phyloP scores from a whole-genome alignment of 805 yeast genomes.

The Lipomyces yamanashiensis region DNA sequence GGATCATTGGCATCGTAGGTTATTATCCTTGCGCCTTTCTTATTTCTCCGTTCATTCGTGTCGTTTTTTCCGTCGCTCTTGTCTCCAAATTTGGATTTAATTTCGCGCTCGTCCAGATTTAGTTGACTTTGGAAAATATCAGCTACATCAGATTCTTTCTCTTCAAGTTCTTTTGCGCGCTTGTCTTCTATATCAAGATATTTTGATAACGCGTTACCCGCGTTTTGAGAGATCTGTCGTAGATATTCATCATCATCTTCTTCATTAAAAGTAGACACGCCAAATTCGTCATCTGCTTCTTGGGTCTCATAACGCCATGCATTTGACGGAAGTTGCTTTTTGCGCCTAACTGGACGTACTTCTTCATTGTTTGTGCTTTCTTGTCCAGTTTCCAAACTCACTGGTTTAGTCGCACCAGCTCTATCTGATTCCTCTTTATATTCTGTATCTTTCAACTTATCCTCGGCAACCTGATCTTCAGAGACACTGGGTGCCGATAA shows the following conservation, averaged over 20 bases:
- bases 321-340: slow-evolving; percentile 31
- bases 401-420: not conserved
- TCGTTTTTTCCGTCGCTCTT: not conserved
- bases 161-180: slow-evolving; percentile 5
- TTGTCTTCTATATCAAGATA: slow-evolving; percentile 18
- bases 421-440: not conserved
- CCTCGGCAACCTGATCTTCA: slow-evolving; percentile 1
- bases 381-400: not conserved
- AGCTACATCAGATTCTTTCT: slow-evolving; percentile 5
- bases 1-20: slow-evolving; percentile 27
- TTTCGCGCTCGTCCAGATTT: not conserved
- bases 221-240: slow-evolving; percentile 14
- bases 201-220: slow-evolving; percentile 24
- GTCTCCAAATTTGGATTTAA: not conserved
- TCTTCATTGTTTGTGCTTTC: not conserved
- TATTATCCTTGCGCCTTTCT: slow-evolving; percentile 6
- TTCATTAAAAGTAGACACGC: not conserved
- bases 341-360: slow-evolving; percentile 3
- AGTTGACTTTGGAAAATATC: slow-evolving; percentile 29
- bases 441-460: not conserved
- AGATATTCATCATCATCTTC: slow-evolving; percentile 20
- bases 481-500: not conserved
- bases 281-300: slow-evolving; percentile 25
- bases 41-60: not conserved
- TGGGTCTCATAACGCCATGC: slow-evolving; percentile 34